A percentile compares a stretch with the other conserved stretches of the same genome.
These are phyloP conservation scores for Barnettozyma wickerhamii DNA, from an alignment of 805 yeast species.

Conservation along the genomic window DNA sequence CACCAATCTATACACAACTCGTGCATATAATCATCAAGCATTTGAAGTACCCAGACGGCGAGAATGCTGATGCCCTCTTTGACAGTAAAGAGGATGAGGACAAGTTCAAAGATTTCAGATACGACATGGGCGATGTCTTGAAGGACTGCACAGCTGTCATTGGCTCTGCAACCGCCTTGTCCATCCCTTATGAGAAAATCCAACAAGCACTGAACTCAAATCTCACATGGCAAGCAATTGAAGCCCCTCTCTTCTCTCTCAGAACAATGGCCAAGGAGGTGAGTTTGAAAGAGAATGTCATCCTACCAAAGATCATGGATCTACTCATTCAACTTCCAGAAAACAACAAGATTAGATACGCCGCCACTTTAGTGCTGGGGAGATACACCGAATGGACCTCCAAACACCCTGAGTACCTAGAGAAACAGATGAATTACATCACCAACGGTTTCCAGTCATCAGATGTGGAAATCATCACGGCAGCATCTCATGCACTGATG, in stretches of 20 bases:
- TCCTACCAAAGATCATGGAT: slow-evolving; percentile 75
- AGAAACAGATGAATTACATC: slow-evolving; percentile 79
- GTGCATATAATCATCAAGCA: slow-evolving; percentile 61
- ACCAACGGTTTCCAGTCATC: slow-evolving; percentile 60
- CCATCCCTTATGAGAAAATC: slow-evolving; percentile 63
- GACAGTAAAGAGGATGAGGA: slow-evolving; percentile 81
- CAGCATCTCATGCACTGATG: slow-evolving; percentile 92
- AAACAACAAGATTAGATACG: slow-evolving; percentile 82
- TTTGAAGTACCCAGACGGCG: slow-evolving; percentile 65
- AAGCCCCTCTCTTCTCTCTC: slow-evolving; percentile 84
- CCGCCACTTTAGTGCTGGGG: slow-evolving; percentile 92
- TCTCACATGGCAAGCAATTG: slow-evolving; percentile 73
- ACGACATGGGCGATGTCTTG: slow-evolving; percentile 96
- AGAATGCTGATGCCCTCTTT: slow-evolving; percentile 45
- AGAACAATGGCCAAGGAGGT: slow-evolving; percentile 95
- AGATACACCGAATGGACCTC: slow-evolving; percentile 95
- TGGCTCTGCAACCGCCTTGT: slow-evolving; percentile 68
- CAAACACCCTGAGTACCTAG: slow-evolving; percentile 76
- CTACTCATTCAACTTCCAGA: slow-evolving; percentile 69
- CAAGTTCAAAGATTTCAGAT: slow-evolving; percentile 88
- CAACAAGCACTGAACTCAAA: slow-evolving; percentile 33
- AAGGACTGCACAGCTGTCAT: slow-evolving; percentile 92
- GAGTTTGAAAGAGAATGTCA: slow-evolving; percentile 53
- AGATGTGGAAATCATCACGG: slow-evolving; percentile 51
- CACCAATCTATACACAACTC: slow-evolving; percentile 54